Evolutionary conservation across 2,329 filamentous ascomycete species (phyloP).

Genomic region (Coniella vitis): DNA sequence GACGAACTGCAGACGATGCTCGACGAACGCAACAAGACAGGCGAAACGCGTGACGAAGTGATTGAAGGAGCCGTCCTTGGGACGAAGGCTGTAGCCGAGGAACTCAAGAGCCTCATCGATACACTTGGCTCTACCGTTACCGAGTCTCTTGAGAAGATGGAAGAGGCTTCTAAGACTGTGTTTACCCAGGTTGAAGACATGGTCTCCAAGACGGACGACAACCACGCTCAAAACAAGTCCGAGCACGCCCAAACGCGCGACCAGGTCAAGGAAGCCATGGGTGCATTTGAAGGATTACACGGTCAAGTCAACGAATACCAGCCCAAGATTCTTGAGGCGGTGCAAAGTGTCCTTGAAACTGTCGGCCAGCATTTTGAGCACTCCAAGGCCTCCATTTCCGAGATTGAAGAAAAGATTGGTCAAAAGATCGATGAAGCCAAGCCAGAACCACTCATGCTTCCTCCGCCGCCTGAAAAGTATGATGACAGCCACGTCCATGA

Average conservation of each 20-base stretch:
- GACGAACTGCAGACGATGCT: conserved; percentile 73
- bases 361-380: conserved; percentile 87
- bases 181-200: conserved; percentile 78
- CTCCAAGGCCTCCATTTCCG: conserved; percentile 58
- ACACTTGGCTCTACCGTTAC: conserved; percentile 75
- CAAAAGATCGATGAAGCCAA: conserved; percentile 56
- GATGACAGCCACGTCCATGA: conserved; percentile 23
- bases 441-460: conserved; percentile 50
- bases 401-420: conserved; percentile 51
- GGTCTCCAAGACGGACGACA: conserved; percentile 67
- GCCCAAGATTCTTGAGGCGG: conserved; percentile 77
- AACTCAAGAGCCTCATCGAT: conserved; percentile 79
- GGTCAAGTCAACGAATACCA: conserved; percentile 75
- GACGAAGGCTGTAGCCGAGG: conserved; percentile 77
- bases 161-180: conserved; percentile 79
- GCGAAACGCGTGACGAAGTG: conserved; percentile 65
- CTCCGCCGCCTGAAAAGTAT: conserved; percentile 55
- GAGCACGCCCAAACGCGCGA: conserved; percentile 81
- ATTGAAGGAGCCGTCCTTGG: conserved; percentile 67
- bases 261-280: conserved; percentile 68
- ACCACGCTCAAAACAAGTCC: conserved; percentile 63
- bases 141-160: conserved; percentile 79
- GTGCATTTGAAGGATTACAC: conserved; percentile 68
- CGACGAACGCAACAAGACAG: conserved; percentile 66
- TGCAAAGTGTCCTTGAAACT: conserved; percentile 77